phyloP scores from a whole-genome alignment of 345 rosid species.

The Eutrema yunnanense region DNA sequence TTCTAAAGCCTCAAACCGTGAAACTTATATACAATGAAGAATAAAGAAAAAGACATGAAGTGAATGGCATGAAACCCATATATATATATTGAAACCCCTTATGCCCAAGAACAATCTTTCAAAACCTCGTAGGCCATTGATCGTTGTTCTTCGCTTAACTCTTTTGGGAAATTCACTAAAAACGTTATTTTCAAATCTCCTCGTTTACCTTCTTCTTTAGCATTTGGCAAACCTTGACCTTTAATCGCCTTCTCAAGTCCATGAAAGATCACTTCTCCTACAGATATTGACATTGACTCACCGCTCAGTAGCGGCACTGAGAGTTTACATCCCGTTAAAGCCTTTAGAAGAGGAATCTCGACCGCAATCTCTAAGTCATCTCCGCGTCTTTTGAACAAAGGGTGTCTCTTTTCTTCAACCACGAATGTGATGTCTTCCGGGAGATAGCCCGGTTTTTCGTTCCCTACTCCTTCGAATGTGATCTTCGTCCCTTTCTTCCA shows the following conservation, averaged over 20 bases:
- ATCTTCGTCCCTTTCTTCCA: constrained; percentile 89
- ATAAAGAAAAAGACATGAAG: neutral
- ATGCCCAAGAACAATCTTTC: constrained; percentile 40
- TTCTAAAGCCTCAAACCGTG: constrained; percentile 3
- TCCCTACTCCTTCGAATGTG: constrained; percentile 79
- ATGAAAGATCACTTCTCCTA: constrained; percentile 54
- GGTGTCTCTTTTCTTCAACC: constrained; percentile 60
- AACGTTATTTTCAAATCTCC: constrained; percentile 59
- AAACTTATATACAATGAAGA: constrained; percentile 17
- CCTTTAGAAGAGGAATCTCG: constrained; percentile 69
- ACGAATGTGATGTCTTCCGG: constrained; percentile 58
- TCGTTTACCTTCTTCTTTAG: constrained; percentile 46
- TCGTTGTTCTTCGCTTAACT: constrained; percentile 51
- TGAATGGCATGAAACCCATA: neutral
- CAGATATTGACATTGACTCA: constrained; percentile 41
- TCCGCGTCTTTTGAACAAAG: constrained; percentile 52
- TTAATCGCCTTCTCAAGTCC: constrained; percentile 54
- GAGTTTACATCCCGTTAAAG: constrained; percentile 71
- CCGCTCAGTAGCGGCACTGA: constrained; percentile 65
- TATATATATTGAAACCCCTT: neutral
- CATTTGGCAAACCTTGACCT: constrained; percentile 72
- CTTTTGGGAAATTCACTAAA: constrained; percentile 51
- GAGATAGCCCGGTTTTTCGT: constrained; percentile 68
- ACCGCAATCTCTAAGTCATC: constrained; percentile 62
- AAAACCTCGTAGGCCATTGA: constrained; percentile 41